A percentile compares a stretch with the other conserved stretches of the same genome.
phyloP scores from a whole-genome alignment of 202 grass and related monocot species.

The Setaria viridis region DNA sequence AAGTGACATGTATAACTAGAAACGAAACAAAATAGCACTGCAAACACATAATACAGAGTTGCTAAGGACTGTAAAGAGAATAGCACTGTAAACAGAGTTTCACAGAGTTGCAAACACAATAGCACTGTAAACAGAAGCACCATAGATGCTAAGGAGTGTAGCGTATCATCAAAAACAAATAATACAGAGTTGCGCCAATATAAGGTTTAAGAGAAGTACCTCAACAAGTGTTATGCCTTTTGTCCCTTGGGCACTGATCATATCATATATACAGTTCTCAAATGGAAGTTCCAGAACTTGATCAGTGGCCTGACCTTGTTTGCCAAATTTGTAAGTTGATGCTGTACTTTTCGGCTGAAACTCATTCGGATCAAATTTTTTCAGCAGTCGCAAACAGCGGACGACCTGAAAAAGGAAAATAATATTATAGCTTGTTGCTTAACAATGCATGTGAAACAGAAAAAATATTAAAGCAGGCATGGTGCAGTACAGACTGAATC shows the following conservation, averaged over 20 bases:
- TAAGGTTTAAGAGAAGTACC: slow-evolving; percentile 62
- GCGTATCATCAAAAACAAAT: slow-evolving; percentile 3
- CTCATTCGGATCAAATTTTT: slow-evolving; percentile 82
- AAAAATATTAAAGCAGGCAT: slow-evolving; percentile 24
- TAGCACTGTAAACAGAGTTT: too few species aligned
- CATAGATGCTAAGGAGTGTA: slow-evolving; percentile 21
- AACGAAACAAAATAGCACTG: slow-evolving; percentile 38
- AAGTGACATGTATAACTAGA: slow-evolving; percentile 10
- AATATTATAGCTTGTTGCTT: slow-evolving; percentile 12
- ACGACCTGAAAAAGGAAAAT: slow-evolving; percentile 64
- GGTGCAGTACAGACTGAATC: neutral
- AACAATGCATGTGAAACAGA: slow-evolving; percentile 16
- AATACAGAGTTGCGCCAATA: slow-evolving; percentile 28
- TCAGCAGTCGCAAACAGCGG: slow-evolving; percentile 78
- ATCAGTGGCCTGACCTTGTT: slow-evolving; percentile 82
- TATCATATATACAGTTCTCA: slow-evolving; percentile 91
- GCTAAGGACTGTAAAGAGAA: too few species aligned
- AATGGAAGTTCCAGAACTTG: slow-evolving; percentile 87
- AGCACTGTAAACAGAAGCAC: slow-evolving; percentile 20
- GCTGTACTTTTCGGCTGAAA: slow-evolving; percentile 69
- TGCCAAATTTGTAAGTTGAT: slow-evolving; percentile 58
- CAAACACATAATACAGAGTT: neutral
- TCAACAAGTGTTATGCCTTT: slow-evolving; percentile 92
- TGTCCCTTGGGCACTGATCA: slow-evolving; percentile 82
- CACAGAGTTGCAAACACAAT: slow-evolving; percentile 13